These are phyloP conservation scores for Mycena maculata DNA, from an alignment of 768 basidiomycete genomes.

Conservation along the genomic window DNA sequence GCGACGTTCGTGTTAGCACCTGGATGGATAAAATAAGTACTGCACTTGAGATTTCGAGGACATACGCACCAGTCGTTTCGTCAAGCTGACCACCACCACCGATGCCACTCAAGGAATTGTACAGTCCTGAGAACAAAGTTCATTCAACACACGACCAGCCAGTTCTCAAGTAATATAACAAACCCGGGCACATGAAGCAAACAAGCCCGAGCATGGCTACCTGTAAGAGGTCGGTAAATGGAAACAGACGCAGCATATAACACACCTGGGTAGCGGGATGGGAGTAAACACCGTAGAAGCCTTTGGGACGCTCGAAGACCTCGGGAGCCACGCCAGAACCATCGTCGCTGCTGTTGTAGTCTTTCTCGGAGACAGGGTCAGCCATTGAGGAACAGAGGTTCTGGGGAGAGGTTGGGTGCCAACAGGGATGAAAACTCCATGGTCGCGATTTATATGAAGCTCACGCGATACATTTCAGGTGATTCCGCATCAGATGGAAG, in stretches of 20 bases:
- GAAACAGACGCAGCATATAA: background rate
- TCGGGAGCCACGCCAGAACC: slow-evolving; percentile 39
- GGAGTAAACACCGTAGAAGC: slow-evolving; percentile 62
- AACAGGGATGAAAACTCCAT: slow-evolving; percentile 9
- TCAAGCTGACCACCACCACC: slow-evolving; percentile 85
- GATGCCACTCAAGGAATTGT: slow-evolving; percentile 83
- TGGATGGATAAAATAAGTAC: background rate
- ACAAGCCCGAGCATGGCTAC: slow-evolving; percentile 68
- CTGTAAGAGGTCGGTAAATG: slow-evolving; percentile 30
- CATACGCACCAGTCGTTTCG: slow-evolving; percentile 56
- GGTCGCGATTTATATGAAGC: background rate
- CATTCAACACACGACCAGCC: background rate
- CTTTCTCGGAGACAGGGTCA: slow-evolving; percentile 32
- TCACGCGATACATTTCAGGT: slow-evolving; percentile 19
- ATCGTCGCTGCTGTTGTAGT: slow-evolving; percentile 41
- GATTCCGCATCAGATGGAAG: slow-evolving; percentile 27
- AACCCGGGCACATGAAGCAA: slow-evolving; percentile 59
- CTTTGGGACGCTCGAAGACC: slow-evolving; percentile 54
- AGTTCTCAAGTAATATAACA: too few species aligned
- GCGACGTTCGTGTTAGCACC: slow-evolving; percentile 76
- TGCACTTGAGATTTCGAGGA: background rate
- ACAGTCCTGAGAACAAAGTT: slow-evolving; percentile 63
- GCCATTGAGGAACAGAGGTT: slow-evolving; percentile 31
- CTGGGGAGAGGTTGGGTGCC: slow-evolving; percentile 21
- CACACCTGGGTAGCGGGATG: slow-evolving; percentile 63